Evolutionary conservation across 805 yeast genomes (phyloP).

Genomic region (Pichia deserticola): DNA sequence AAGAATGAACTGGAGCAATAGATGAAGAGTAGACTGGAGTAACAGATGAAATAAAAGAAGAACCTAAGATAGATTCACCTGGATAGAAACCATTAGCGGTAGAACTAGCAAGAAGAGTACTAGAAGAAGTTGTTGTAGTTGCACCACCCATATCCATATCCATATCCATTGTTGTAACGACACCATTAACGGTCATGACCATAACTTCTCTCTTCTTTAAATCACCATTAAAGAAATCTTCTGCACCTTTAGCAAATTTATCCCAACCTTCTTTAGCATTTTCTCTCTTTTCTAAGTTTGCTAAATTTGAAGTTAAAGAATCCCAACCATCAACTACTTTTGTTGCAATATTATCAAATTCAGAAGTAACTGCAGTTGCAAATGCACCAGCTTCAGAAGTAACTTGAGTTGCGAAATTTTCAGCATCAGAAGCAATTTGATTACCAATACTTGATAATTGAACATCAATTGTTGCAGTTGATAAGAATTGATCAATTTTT

Average conservation of each 20-base stretch:
- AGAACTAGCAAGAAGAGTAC: too few species aligned
- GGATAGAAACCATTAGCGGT: too few species aligned
- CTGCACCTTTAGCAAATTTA: not conserved
- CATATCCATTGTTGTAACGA: too few species aligned
- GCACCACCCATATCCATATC: too few species aligned
- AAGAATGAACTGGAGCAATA: too few species aligned
- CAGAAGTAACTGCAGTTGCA: not conserved
- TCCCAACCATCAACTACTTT: constrained; percentile 5
- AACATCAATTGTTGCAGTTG: not conserved
- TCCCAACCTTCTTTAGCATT: constrained; percentile 1
- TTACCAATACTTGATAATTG: not conserved
- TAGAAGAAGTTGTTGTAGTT: too few species aligned
- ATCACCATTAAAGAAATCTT: not conserved
- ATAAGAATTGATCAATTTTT: not conserved
- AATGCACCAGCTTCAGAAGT: constrained; percentile 1
- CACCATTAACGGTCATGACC: too few species aligned
- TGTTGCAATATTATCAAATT: constrained; percentile 1
- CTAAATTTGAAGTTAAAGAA: not conserved
- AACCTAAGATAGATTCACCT: too few species aligned
- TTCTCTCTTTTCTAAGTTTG: not conserved
- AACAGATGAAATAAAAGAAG: too few species aligned
- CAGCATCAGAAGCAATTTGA: constrained; percentile 3
- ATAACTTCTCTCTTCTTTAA: not conserved
- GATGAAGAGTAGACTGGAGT: too few species aligned
- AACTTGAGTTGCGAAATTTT: constrained; percentile 4